Evolutionary conservation across 768 basidiomycete species (phyloP), one percentile per base, ranked within the genome.

Genomic region (Lyophyllum shimeji): DNA sequence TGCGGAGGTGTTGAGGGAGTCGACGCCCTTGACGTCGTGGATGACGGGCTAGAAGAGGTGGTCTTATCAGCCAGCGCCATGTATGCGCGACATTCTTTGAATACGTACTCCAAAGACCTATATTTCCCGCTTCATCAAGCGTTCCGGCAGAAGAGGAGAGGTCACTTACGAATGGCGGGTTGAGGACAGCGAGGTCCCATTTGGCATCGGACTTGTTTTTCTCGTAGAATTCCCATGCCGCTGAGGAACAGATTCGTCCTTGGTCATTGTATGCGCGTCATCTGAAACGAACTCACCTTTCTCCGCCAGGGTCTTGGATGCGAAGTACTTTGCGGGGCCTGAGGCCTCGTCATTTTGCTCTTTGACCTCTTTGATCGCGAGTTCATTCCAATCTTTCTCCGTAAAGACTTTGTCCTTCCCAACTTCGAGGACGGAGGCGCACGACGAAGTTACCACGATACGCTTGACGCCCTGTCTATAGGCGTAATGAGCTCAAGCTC

Each of bases 231-330:
- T 72, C 67, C 76, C 74, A 78, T n/a, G 74, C 74, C 24, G 79
- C 79, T 79, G 33, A 39, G 37, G 8, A 39, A 31, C 6, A 53
- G 5, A n/a, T n/a, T n/a, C n/a, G n/a, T n/a, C n/a, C n/a, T n/a
- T n/a, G n/a, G n/a, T n/a, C 8, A 13, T 42, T 20, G 40, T 13
- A 13, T 9, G 23, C 37, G 45, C 3, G 25, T 11, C 17, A 0
- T 23, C 37, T 4, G 7, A 31, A 5, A 37, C 39, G 18, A 43
- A 56, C 65, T 42, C 21, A 78, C 78, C 78, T 61, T 71, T 74
- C 71, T 89, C 86, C 1, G 86, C 84, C 7, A 85, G 73, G 0
- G 75, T 76, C 74, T 88, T 87, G 17, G 78, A 76, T 0, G 85
- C 82, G 39, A 74, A 64, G 63, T 90, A 90, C 60, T 80, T 83